Percentiles rank a stretch among this genome's conserved stretches.
These are phyloP conservation scores for Zygosaccharomyces bisporus DNA, from an alignment of 805 yeast species.

Conservation along the genomic window DNA sequence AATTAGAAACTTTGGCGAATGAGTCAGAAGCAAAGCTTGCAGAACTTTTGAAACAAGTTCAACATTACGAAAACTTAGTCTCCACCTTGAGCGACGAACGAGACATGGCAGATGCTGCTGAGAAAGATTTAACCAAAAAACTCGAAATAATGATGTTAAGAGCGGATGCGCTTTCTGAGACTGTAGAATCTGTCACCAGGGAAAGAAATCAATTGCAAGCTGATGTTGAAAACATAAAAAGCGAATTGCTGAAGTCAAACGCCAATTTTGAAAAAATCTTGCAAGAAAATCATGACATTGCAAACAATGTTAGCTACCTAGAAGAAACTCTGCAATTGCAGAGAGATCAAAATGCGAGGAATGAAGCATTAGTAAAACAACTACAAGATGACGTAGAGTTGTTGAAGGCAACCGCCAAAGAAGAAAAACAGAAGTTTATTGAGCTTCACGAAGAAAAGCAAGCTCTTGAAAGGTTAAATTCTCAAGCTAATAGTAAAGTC, in stretches of 20 bases:
- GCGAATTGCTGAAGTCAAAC: conserved; percentile 35
- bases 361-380: conserved; percentile 38
- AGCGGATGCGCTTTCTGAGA: conserved; percentile 51
- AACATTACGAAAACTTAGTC: conserved; percentile 40
- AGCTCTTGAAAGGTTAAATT: conserved; percentile 53
- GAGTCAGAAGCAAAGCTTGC: conserved; percentile 36
- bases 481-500: conserved; percentile 46
- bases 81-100: conserved; percentile 44
- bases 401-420: conserved; percentile 37
- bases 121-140: conserved; percentile 45
- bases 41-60: conserved; percentile 42
- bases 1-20: conserved; percentile 52
- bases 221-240: conserved; percentile 47
- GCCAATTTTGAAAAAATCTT: conserved; percentile 15
- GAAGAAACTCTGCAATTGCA: conserved; percentile 33
- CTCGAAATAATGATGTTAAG: conserved; percentile 48
- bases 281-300: conserved; percentile 25
- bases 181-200: conserved; percentile 54
- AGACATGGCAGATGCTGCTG: conserved; percentile 40
- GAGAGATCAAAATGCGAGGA: conserved; percentile 32
- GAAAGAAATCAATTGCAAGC: conserved; percentile 61
- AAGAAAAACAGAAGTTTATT: conserved; percentile 50
- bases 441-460: conserved; percentile 65
- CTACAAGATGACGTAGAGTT: conserved; percentile 31
- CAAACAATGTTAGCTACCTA: conserved; percentile 24